Evolutionary conservation across 495 filamentous ascomycete species (phyloP).

Genomic region (Cercophora scortea): DNA sequence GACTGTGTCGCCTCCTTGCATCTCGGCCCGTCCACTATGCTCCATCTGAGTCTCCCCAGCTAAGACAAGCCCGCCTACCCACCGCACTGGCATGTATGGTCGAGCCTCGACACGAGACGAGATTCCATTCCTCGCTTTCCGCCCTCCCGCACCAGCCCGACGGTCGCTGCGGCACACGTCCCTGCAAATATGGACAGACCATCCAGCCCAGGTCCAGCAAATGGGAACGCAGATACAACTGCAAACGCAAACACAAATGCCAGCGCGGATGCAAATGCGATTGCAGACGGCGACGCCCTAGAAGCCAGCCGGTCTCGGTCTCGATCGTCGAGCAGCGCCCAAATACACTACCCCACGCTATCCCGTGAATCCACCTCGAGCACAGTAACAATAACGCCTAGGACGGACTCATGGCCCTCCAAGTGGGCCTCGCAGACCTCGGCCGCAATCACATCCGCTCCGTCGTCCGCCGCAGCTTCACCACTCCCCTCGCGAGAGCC

Average conservation of each 20-base stretch:
- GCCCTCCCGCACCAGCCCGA: slow-evolving; percentile 8
- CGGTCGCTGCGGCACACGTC: slow-evolving; percentile 1
- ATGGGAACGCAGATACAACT: too few species aligned
- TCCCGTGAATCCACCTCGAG: slow-evolving; percentile 29
- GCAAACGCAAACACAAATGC: too few species aligned
- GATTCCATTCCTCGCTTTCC: slow-evolving; percentile 12
- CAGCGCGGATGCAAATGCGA: too few species aligned
- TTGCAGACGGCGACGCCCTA: too few species aligned
- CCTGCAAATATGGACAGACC: slow-evolving; percentile 29
- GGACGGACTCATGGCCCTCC: slow-evolving; percentile 24
- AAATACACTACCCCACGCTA: slow-evolving; percentile 13
- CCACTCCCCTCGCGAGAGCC: slow-evolving; percentile 42
- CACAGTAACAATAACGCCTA: slow-evolving; percentile 37
- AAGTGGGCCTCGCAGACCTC: slow-evolving; percentile 20
- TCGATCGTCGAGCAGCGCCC: slow-evolving; percentile 2
- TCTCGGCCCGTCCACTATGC: slow-evolving; percentile 17
- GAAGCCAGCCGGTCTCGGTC: slow-evolving; percentile 8
- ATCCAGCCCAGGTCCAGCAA: slow-evolving; percentile 5
- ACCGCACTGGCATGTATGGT: slow-evolving; percentile 22
- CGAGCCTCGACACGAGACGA: slow-evolving; percentile 3
- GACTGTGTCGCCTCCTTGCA: background rate
- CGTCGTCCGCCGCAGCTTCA: slow-evolving; percentile 40
- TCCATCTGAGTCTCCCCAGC: slow-evolving; percentile 9
- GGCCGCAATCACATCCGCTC: slow-evolving; percentile 28
- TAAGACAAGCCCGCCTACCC: slow-evolving; percentile 8